A percentile compares a stretch with the other conserved stretches of the same genome.
Conservation (phyloP, 768 basidiomycete genomes). For the Termitomyces sp. region DNA sequence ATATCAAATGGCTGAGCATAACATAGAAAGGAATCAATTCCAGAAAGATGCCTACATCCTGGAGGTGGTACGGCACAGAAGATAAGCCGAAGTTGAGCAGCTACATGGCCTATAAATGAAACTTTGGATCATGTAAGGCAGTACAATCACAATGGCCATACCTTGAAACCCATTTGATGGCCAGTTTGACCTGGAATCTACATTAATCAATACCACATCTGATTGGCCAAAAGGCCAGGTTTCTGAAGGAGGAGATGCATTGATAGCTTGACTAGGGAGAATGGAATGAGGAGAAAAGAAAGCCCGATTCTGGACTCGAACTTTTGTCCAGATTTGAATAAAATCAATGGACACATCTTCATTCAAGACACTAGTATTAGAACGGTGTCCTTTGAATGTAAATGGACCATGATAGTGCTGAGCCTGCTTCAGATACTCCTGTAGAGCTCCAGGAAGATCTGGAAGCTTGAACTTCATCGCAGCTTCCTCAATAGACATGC, state of each 20-base stretch:
- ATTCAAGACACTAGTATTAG: background rate
- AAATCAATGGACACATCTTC: background rate
- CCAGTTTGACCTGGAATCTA: conserved; percentile 8
- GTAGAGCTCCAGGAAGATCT: conserved; percentile 6
- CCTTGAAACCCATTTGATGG: conserved; percentile 13
- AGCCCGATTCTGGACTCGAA: conserved; percentile 6
- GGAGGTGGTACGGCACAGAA: conserved; percentile 4
- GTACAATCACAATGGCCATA: background rate
- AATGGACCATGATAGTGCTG: no score
- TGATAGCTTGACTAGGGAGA: conserved; percentile 8
- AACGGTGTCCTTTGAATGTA: no score
- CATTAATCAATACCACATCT: conserved; percentile 14
- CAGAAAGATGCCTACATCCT: no score
- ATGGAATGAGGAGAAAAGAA: conserved; percentile 7
- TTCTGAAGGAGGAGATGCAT: conserved; percentile 7
- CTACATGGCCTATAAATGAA: conserved; percentile 11
- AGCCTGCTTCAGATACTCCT: background rate
- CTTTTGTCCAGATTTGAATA: conserved; percentile 13
- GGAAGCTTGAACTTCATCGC: conserved; percentile 9
- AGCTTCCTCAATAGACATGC: conserved; percentile 5
- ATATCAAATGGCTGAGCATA: conserved; percentile 20
- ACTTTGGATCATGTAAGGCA: no score
- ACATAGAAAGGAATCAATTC: background rate
- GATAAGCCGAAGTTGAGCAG: conserved; percentile 15
- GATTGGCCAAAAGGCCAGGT: conserved; percentile 6